Percentiles rank a stretch among this genome's conserved stretches.
These are phyloP conservation scores for Myochromella boudieri DNA, from an alignment of 768 basidiomycete species.

Conservation along the genomic window DNA sequence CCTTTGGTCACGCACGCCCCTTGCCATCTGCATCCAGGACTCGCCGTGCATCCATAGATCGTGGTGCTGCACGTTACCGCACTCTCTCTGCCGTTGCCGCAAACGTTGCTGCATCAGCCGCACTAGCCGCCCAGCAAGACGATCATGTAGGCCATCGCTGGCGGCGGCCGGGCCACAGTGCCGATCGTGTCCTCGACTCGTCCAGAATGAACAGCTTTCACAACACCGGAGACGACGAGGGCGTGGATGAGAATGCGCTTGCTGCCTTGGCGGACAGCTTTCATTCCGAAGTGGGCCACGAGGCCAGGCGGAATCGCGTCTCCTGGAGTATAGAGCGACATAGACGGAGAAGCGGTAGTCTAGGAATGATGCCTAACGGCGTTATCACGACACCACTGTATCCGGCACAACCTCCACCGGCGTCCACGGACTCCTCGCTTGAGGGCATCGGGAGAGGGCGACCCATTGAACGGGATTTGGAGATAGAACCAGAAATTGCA, in stretches of 20 bases:
- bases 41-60: constrained; percentile 52
- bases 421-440: constrained; percentile 25
- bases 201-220: constrained; percentile 15
- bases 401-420: constrained; percentile 31
- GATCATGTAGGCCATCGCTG: constrained; percentile 35
- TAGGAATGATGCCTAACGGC: constrained; percentile 37
- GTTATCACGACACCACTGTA: constrained; percentile 30
- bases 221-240: constrained; percentile 34
- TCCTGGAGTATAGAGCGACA: constrained; percentile 68
- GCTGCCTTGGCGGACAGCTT: constrained; percentile 71
- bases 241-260: constrained; percentile 50
- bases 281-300: constrained; percentile 65
- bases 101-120: constrained; percentile 71
- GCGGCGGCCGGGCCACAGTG: constrained; percentile 24
- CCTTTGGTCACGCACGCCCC: constrained; percentile 37
- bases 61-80: constrained; percentile 61
- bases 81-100: constrained; percentile 68
- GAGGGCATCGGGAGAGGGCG: constrained; percentile 42
- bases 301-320: constrained; percentile 48
- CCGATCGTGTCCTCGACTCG: constrained; percentile 22
- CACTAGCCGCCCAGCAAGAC: constrained; percentile 65
- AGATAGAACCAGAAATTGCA: constrained; percentile 22
- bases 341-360: constrained; percentile 41
- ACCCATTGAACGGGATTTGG: constrained; percentile 38
- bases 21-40: constrained; percentile 39